phyloP scores from a whole-genome alignment of 139 green algal species.

The Chlorella sp. region DNA sequence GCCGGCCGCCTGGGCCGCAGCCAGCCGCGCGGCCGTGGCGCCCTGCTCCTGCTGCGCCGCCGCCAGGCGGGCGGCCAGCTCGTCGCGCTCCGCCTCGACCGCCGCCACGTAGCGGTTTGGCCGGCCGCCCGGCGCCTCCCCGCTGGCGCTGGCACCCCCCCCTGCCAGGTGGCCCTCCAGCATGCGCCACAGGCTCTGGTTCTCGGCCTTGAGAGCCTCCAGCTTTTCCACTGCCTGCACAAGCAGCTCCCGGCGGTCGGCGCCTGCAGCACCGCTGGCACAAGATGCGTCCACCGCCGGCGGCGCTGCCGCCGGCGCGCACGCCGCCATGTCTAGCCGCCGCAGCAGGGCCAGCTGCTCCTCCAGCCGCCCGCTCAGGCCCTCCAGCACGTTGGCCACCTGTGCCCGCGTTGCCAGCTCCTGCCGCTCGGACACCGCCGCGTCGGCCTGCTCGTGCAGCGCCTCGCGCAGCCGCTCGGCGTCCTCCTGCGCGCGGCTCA shows the following conservation, averaged over 20 bases:
- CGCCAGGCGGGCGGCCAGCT: conserved; percentile 13
- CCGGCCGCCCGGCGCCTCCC: neutral
- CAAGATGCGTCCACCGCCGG: neutral
- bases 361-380: conserved; percentile 10
- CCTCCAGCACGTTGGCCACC: conserved; percentile 4
- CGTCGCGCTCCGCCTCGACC: conserved; percentile 1
- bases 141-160: neutral
- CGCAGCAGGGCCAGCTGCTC: conserved; percentile 14
- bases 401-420: neutral
- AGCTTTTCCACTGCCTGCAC: conserved; percentile 14
- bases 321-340: conserved; percentile 7
- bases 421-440: neutral
- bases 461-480: conserved; percentile 1
- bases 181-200: conserved; percentile 10
- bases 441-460: conserved; percentile 11
- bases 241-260: conserved; percentile 1
- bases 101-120: conserved; percentile 11
- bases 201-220: conserved; percentile 18
- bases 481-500: neutral
- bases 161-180: conserved; percentile 16
- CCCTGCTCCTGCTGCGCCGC: neutral
- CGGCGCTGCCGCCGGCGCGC: neutral
- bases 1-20: conserved; percentile 4
- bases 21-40: neutral
- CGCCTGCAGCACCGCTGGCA: neutral